These are phyloP conservation scores for Hydnomerulius pinastri DNA, from an alignment of 768 basidiomycete species.

Conservation along the genomic window DNA sequence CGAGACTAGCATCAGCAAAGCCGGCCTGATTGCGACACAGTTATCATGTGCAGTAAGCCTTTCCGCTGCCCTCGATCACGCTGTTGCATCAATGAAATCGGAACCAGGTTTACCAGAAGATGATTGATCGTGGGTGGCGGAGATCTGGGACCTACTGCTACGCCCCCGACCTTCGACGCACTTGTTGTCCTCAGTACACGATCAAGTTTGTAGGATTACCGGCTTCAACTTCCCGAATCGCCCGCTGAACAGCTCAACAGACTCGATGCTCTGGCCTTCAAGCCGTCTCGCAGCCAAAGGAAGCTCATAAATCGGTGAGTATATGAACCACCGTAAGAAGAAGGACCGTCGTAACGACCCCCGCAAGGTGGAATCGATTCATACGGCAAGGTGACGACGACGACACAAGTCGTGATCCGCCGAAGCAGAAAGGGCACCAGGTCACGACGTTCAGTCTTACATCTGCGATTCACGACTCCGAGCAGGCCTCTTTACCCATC, in stretches of 20 bases:
- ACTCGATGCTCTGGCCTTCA: slow-evolving; percentile 66
- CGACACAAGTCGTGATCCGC: slow-evolving; percentile 18
- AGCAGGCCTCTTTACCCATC: slow-evolving; percentile 37
- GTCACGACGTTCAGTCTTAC: slow-evolving; percentile 40
- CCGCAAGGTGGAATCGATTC: slow-evolving; percentile 71
- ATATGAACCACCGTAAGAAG: background rate
- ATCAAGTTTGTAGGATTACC: slow-evolving; percentile 62
- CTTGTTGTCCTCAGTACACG: slow-evolving; percentile 95
- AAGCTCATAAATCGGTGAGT: slow-evolving; percentile 70
- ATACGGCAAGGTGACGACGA: slow-evolving; percentile 46
- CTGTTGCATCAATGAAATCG: slow-evolving; percentile 1
- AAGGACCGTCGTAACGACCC: background rate
- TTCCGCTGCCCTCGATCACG: background rate
- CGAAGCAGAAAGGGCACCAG: slow-evolving; percentile 12
- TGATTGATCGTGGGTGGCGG: slow-evolving; percentile 87
- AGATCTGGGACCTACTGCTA: slow-evolving; percentile 85
- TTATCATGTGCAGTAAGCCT: slow-evolving; percentile 53
- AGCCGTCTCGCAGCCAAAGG: slow-evolving; percentile 71
- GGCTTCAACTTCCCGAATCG: slow-evolving; percentile 2
- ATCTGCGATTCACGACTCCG: slow-evolving; percentile 57
- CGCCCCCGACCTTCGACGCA: slow-evolving; percentile 76
- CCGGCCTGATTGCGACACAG: slow-evolving; percentile 49
- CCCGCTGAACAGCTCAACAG: slow-evolving; percentile 39
- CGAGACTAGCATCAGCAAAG: slow-evolving; percentile 47
- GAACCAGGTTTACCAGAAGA: slow-evolving; percentile 69